Evolutionary conservation across 371 early-diverging fungal species (phyloP), one percentile per base, ranked within the genome.

Genomic region (Parasitella parasitica): DNA sequence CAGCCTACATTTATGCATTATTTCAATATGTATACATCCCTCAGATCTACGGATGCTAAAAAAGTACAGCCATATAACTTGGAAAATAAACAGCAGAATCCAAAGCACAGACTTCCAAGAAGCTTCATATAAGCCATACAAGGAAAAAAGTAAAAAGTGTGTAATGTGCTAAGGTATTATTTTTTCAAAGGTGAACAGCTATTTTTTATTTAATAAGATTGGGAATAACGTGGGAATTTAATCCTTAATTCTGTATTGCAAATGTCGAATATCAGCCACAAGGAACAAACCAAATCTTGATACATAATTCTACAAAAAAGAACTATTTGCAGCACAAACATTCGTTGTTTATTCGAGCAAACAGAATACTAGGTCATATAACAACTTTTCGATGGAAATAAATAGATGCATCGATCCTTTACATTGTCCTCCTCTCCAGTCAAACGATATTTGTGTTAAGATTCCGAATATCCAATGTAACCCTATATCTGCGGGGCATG

Each of bases 391-490:
- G 13, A 24, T 43, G 3, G 11, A 20, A 43, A 20, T 9, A 12
- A 11, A 43, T 43, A 32, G 32, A 32, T n/a, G n/a, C n/a, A 20
- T 43, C 1, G 3, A 8, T 43, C 43, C 12, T 15, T 12, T 43
- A 32, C 32, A 4, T 1, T 32, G 32, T 32, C 32, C n/a, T 39
- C 15, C 9, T 3, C 12, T 15, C 15, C 4, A 38, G 16, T 46
- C 46, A 20, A 46, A 18, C 22, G 12, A 3, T 46, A 3, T 22
- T 16, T 34, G 16, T 26, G 22, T 53, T 53, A 7, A 53, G 35
- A 53, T 53, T 53, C 53, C 53, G 53, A 20, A n/a, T n/a, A 46
- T 12, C 46, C 18, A 46, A 46, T 46, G 46, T 46, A 53, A 20
- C 53, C 20, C 13, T 22, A 30, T 30, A n/a, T 4, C 18, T 34